Evolutionary conservation across 2,329 filamentous ascomycete genomes (phyloP), one percentile per base, ranked within the genome.

Genomic region (Penicillium polonicum): DNA sequence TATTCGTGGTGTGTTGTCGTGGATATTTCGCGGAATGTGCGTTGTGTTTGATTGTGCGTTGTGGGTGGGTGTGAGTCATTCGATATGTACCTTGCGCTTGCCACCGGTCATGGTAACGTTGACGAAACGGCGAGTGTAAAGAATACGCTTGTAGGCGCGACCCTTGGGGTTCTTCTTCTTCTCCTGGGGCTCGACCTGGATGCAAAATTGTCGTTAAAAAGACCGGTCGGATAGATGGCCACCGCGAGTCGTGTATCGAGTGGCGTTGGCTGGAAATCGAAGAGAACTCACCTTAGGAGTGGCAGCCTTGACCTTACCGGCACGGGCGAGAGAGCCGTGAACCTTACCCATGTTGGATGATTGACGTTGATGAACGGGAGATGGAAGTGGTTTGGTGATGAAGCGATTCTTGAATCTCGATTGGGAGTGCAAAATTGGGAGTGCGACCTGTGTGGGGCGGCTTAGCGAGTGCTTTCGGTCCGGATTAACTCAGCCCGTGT

Each of bases 111-210:
- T 86, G 76, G 91, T 94, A 78, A 97, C 92, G 83, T 97, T 97
- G 72, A 97, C 92, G 85, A 97, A 97, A 76, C 93, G 92, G 79
- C 93, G 90, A 73, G 91, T 96, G 87, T 97, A 97, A 80, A 86
- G 88, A 79, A 95, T 88, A 76, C 93, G 88, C 92, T 97, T 97
- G 84, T 94, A 91, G 72, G 93, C 93, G 77, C 93, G 92, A 77
- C 93, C 93, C 88, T 97, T 97, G 78, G 93, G 92, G 72, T 83
- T 85, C 90, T 97, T 97, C 83, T 90, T 84, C 89, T 96, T 96
- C 88, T 97, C 92, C 64, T 68, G 66, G 58, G 63, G 62, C 66
- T 68, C 66, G 55, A 68, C 66, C 66, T 68, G 60, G 61, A 60
- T 57, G 46, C 60, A 52, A 51, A 54, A 63, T 50, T 15, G 43